Evolutionary conservation across 257 asterid species (phyloP).

Genomic region (Ligustrum vulgare): DNA sequence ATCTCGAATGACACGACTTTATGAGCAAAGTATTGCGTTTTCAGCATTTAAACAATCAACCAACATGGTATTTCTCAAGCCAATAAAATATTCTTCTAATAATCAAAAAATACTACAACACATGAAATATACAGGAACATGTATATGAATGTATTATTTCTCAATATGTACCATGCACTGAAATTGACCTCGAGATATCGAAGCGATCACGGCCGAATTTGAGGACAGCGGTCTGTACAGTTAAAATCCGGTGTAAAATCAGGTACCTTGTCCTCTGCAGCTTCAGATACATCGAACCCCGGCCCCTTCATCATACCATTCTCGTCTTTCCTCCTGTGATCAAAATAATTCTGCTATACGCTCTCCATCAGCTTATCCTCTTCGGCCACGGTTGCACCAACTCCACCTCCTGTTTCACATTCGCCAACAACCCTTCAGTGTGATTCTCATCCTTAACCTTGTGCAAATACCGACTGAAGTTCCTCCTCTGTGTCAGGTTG

Average conservation of each 20-base stretch:
- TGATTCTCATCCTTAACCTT: conserved; percentile 20
- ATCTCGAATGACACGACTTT: too few species aligned
- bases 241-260: conserved; percentile 74
- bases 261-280: conserved; percentile 40
- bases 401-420: conserved; percentile 57
- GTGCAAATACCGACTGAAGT: conserved; percentile 36
- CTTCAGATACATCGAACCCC: conserved; percentile 57
- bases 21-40: too few species aligned
- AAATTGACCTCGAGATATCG: conserved; percentile 71
- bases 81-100: conserved; percentile 4
- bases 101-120: conserved; percentile 1
- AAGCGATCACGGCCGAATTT: conserved; percentile 87
- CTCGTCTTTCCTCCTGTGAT: conserved; percentile 86
- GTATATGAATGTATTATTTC: not conserved
- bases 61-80: conserved; percentile 21
- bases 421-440: conserved; percentile 37
- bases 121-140: conserved; percentile 6
- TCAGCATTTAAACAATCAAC: conserved; percentile 23
- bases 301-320: conserved; percentile 74
- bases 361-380: conserved; percentile 93
- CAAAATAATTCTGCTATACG: conserved; percentile 89
- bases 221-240: conserved; percentile 71
- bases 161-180: not conserved
- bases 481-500: conserved; percentile 25
- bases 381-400: conserved; percentile 92